These are phyloP conservation scores for Plenodomus lindquistii DNA, from an alignment of 2,329 filamentous ascomycete species.

Conservation along the genomic window DNA sequence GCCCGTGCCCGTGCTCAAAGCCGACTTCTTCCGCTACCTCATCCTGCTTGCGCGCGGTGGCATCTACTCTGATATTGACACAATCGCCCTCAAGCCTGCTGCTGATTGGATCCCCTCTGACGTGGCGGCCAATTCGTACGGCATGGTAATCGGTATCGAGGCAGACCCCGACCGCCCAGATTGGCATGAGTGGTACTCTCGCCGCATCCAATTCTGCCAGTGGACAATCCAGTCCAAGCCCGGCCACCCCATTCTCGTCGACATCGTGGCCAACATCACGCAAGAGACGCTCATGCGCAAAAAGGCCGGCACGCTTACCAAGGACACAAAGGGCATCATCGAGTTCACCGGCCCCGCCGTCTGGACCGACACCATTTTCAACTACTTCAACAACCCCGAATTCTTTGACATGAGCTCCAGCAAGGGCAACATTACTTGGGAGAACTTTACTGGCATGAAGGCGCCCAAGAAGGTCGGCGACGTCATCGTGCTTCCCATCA, in stretches of 20 bases:
- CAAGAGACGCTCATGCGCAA: conserved; percentile 77
- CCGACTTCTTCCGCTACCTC: conserved; percentile 70
- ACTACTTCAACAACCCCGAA: conserved; percentile 87
- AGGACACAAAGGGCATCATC: conserved; percentile 75
- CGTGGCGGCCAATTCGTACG: conserved; percentile 76
- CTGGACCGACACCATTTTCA: conserved; percentile 92
- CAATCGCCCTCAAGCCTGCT: conserved; percentile 78
- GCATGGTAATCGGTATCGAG: conserved; percentile 91
- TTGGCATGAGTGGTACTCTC: conserved; percentile 95
- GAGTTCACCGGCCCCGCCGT: conserved; percentile 93
- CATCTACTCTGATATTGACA: conserved; percentile 85
- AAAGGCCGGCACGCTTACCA: conserved; percentile 65
- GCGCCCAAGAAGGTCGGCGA: conserved; percentile 86
- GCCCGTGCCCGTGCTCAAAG: conserved; percentile 59
- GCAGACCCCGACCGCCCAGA: conserved; percentile 91
- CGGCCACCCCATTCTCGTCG: conserved; percentile 86
- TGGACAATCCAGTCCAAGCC: conserved; percentile 98
- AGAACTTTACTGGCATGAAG: conserved; percentile 87
- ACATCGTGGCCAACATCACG: conserved; percentile 85
- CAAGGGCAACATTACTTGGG: conserved; percentile 76
- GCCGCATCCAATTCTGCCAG: conserved; percentile 96
- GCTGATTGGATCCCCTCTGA: conserved; percentile 82
- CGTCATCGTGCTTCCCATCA: conserved; percentile 91
- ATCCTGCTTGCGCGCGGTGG: conserved; percentile 76
- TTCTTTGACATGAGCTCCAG: conserved; percentile 81